Evolutionary conservation across 805 yeast species (phyloP).

Genomic region (Candida ulmi): DNA sequence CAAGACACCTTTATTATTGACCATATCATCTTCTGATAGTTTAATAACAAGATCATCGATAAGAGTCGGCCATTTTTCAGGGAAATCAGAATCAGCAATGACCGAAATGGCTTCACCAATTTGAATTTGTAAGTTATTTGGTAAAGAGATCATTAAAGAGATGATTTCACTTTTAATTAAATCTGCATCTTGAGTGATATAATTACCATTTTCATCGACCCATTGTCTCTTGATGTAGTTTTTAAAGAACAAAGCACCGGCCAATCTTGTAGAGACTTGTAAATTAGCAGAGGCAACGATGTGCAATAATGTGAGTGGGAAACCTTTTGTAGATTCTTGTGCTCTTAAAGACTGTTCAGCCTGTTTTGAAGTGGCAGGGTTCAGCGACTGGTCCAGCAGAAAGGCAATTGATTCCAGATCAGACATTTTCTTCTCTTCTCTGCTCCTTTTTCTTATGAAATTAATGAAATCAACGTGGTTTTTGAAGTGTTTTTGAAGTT

Average conservation of each 20-base stretch:
- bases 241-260: conserved; percentile 88
- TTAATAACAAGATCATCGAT: conserved; percentile 67
- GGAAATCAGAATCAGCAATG: conserved; percentile 95
- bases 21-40: conserved; percentile 60
- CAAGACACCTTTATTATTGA: conserved; percentile 76
- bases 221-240: conserved; percentile 80
- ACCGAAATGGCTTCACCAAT: conserved; percentile 89
- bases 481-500: no score
- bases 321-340: conserved; percentile 65
- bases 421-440: conserved; percentile 28
- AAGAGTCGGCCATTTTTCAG: conserved; percentile 78
- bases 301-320: conserved; percentile 68
- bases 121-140: conserved; percentile 80
- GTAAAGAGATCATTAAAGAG: conserved; percentile 78
- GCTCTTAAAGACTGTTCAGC: conserved; percentile 62
- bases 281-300: conserved; percentile 62
- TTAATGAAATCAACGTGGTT: no score
- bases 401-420: conserved; percentile 49
- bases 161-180: conserved; percentile 73
- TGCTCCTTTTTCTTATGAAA: no score
- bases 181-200: conserved; percentile 63
- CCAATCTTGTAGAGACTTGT: conserved; percentile 59
- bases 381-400: conserved; percentile 57
- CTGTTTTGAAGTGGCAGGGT: conserved; percentile 55
- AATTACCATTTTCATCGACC: conserved; percentile 86